A percentile compares a stretch with the other conserved stretches of the same genome.
Evolutionary conservation across 306 rosid species (phyloP).

Genomic region (Echinosophora koreensis): DNA sequence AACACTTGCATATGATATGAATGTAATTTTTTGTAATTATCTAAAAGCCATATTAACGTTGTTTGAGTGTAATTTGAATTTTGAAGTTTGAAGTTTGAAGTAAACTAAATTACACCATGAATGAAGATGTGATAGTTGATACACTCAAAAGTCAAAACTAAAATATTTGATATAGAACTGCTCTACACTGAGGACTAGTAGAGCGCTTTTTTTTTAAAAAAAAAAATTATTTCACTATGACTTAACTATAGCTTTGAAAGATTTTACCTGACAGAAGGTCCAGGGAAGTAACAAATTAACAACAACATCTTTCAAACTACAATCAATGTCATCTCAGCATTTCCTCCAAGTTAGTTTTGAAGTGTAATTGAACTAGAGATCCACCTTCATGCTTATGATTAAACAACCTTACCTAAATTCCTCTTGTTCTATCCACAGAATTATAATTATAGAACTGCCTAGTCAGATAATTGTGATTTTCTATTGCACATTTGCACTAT

Average conservation of each 20-base stretch:
- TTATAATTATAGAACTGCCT: constrained; percentile 1
- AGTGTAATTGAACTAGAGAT: constrained; percentile 28
- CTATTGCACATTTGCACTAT: not conserved
- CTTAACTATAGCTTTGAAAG: not conserved
- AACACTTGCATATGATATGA: not conserved
- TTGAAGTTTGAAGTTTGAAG: not conserved
- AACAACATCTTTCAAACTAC: constrained; percentile 22
- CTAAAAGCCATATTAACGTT: not conserved
- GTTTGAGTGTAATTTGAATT: not conserved
- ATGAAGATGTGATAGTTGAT: not conserved
- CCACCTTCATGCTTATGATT: constrained; percentile 25
- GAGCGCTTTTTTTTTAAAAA: too few relatives aligned
- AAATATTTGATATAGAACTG: constrained; percentile 9
- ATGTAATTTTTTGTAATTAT: not conserved
- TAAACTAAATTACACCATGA: constrained; percentile 30
- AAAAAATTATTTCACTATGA: not conserved
- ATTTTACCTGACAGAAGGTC: constrained; percentile 19
- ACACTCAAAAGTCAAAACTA: constrained; percentile 29
- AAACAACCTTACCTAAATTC: constrained; percentile 17
- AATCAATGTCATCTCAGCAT: constrained; percentile 26
- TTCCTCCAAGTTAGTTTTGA: not conserved
- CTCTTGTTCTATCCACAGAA: constrained; percentile 11
- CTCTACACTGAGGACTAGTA: not conserved
- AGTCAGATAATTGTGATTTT: constrained; percentile 14
- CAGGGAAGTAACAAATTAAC: not conserved